phyloP scores from a whole-genome alignment of 148 eudicot species.

The Camellia lanceoleosa region DNA sequence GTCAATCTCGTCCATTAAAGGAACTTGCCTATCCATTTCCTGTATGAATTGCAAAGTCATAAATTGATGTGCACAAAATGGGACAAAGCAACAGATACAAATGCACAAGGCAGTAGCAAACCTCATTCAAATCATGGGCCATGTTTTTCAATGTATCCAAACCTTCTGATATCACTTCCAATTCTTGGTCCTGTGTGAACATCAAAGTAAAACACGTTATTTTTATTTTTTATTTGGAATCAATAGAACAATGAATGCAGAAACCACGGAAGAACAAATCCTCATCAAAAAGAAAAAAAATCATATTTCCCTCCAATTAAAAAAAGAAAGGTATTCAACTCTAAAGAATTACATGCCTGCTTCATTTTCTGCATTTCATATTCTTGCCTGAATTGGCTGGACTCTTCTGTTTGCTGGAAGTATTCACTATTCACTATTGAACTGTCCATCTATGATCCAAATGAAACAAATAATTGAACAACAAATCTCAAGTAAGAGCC shows the following conservation, averaged over 20 bases:
- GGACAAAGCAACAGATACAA: constrained; percentile 7
- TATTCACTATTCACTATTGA: constrained; percentile 75
- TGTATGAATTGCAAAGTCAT: constrained; percentile 27
- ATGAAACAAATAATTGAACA: constrained; percentile 2
- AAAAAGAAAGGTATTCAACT: constrained; percentile 6
- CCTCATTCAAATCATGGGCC: constrained; percentile 99
- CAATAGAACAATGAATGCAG: background rate
- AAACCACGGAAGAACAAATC: constrained; percentile 9
- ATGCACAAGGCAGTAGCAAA: constrained; percentile 23
- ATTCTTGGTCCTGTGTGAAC: constrained; percentile 74
- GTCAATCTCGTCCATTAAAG: constrained; percentile 97
- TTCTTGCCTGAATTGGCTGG: constrained; percentile 81
- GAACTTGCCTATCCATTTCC: constrained; percentile 97
- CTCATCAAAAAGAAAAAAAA: background rate
- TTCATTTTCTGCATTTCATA: constrained; percentile 95
- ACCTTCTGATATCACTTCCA: constrained; percentile 93
- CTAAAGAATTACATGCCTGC: constrained; percentile 54
- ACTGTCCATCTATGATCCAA: constrained; percentile 57
- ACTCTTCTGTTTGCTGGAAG: constrained; percentile 83
- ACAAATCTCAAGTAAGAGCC: constrained; percentile 6
- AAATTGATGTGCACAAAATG: background rate
- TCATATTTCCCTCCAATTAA: background rate
- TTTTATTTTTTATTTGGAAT: background rate
- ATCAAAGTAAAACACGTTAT: constrained; percentile 3
- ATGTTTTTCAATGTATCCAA: constrained; percentile 88